These are phyloP conservation scores for Cryomyces antarcticus DNA, from an alignment of 495 filamentous ascomycete genomes.

Conservation along the genomic window DNA sequence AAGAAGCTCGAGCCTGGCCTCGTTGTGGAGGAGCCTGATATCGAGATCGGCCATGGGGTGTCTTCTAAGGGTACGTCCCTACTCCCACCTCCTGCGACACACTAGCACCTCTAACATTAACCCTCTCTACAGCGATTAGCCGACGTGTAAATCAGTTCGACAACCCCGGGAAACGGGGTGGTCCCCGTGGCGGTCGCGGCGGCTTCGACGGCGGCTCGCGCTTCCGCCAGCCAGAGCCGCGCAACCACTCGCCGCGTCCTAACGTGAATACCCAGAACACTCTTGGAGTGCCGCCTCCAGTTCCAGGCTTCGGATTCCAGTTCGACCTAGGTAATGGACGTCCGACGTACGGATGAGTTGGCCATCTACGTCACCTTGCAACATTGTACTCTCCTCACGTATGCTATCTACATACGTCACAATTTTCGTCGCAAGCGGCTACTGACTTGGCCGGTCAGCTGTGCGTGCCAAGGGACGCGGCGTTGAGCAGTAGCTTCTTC, in stretches of 20 bases:
- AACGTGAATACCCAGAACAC: conserved; percentile 24
- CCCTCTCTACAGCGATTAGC: conserved; percentile 40
- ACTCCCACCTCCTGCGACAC: no score
- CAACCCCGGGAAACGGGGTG: conserved; percentile 40
- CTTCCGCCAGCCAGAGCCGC: conserved; percentile 21
- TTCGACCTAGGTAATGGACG: conserved; percentile 17
- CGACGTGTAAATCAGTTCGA: conserved; percentile 59
- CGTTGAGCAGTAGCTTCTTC: no score
- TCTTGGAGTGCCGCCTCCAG: conserved; percentile 36
- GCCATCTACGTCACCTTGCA: neutral
- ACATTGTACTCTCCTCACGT: no score
- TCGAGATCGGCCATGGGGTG: conserved; percentile 92
- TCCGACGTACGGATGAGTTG: neutral
- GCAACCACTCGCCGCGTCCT: conserved; percentile 16
- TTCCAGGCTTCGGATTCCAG: conserved; percentile 50
- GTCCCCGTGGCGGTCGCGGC: conserved; percentile 39
- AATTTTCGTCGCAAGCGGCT: no score
- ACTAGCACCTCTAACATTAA: neutral
- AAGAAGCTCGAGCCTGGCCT: conserved; percentile 60
- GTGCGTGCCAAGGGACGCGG: no score
- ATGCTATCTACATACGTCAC: no score
- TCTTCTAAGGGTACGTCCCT: conserved; percentile 50
- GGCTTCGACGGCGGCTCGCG: conserved; percentile 18
- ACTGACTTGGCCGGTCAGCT: no score
- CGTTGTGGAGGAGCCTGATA: conserved; percentile 91